Percentiles rank a stretch among this genome's conserved stretches.
Conservation (phyloP, 306 rosid species). For the Dalbergia cochinchinensis region DNA sequence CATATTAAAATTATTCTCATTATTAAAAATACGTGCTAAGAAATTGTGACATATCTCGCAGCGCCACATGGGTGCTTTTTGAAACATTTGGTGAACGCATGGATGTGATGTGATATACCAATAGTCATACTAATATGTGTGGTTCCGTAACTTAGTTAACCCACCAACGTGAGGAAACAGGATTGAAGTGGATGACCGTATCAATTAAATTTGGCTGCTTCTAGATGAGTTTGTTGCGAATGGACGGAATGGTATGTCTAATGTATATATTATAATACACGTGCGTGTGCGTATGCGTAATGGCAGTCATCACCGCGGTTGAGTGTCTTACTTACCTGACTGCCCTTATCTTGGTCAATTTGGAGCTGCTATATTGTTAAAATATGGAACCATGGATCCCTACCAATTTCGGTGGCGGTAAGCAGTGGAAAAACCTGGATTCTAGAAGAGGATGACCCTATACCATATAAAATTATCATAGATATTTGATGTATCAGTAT, state of each 20-base stretch:
- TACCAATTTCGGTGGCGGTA: constrained; percentile 45
- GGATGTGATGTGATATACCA: too few relatives aligned
- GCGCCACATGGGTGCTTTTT: constrained; percentile 2
- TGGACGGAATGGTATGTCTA: not conserved
- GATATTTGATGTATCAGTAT: too few relatives aligned
- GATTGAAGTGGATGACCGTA: constrained; percentile 8
- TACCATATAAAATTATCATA: not conserved
- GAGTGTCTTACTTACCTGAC: not conserved
- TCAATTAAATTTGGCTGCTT: constrained; percentile 20
- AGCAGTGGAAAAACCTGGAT: not conserved
- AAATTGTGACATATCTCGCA: not conserved
- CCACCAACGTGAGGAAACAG: not conserved
- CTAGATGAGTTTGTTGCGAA: constrained; percentile 20
- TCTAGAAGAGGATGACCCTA: constrained; percentile 41
- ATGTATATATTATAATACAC: not conserved
- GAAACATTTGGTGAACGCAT: not conserved
- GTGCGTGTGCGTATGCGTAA: constrained; percentile 20
- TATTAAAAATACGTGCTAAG: not conserved
- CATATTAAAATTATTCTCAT: too few relatives aligned
- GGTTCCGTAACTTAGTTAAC: not conserved
- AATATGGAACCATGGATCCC: not conserved
- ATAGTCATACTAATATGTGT: not conserved
- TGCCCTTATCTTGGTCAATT: constrained; percentile 21
- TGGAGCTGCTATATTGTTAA: not conserved
- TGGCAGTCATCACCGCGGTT: not conserved